These are phyloP conservation scores for Acer negundo DNA, from an alignment of 345 rosid genomes.

Conservation along the genomic window DNA sequence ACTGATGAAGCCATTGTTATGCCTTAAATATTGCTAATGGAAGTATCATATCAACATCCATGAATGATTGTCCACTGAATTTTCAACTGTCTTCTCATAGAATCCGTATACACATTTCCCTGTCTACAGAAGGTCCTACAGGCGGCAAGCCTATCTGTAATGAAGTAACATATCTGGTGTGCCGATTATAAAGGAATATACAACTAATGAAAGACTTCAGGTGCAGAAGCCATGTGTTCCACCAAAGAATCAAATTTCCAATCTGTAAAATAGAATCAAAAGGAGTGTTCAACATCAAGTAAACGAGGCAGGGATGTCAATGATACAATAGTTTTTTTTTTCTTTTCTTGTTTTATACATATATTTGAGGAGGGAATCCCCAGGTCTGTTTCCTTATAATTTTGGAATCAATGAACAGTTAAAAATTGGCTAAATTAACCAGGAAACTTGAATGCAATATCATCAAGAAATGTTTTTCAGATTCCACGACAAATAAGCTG, in stretches of 20 bases:
- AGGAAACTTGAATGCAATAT: constrained; percentile 18
- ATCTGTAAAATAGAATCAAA: neutral
- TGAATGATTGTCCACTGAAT: neutral
- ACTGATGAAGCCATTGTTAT: neutral
- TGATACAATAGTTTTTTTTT: neutral
- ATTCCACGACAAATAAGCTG: constrained; percentile 48
- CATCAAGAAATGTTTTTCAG: constrained; percentile 44
- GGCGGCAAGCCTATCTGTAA: neutral
- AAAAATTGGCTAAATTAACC: neutral
- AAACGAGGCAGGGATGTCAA: neutral
- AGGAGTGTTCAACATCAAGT: neutral
- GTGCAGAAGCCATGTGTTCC: neutral
- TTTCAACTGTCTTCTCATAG: neutral
- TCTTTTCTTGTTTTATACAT: neutral
- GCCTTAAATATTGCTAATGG: neutral
- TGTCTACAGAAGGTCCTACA: neutral
- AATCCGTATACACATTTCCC: neutral
- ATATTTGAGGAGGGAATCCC: neutral
- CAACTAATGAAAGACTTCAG: neutral
- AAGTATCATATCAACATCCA: neutral
- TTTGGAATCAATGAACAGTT: neutral
- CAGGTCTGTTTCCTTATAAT: neutral
- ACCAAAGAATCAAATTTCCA: neutral
- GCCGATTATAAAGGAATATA: constrained; percentile 5
- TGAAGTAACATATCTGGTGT: neutral